Conservation (phyloP, 805 yeast genomes). For the Lipomyces spencermartinsiae region DNA sequence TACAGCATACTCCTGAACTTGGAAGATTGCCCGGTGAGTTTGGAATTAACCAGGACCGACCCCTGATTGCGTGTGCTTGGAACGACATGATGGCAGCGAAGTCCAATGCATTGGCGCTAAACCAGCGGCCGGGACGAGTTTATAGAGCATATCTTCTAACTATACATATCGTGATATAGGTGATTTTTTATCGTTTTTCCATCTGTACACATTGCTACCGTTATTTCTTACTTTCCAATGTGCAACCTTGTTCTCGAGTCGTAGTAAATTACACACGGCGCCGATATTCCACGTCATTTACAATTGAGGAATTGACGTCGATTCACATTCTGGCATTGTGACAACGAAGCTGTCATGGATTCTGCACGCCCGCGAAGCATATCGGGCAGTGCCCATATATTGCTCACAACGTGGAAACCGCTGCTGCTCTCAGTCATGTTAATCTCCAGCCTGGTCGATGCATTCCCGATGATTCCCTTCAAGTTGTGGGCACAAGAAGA, state of each 20-base stretch:
- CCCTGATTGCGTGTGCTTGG: neutral
- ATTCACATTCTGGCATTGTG: neutral
- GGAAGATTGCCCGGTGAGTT: neutral
- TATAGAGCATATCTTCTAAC: neutral
- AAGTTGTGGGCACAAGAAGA: slow-evolving; percentile 1
- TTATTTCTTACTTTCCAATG: neutral
- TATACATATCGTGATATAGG: neutral
- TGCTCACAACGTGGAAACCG: neutral
- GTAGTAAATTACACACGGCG: neutral
- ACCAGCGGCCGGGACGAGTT: neutral
- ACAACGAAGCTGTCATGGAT: neutral
- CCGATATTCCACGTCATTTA: neutral
- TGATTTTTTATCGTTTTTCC: neutral
- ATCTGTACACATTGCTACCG: neutral
- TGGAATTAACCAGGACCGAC: neutral
- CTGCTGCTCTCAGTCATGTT: neutral
- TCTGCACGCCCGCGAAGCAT: neutral
- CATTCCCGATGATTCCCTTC: slow-evolving; percentile 16
- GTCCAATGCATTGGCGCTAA: neutral
- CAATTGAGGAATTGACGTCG: neutral
- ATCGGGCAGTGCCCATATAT: neutral
- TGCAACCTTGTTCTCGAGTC: neutral
- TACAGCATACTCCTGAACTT: neutral
- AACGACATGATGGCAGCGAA: neutral
- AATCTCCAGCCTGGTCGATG: slow-evolving; percentile 4